Evolutionary conservation across 78 protist genomes (phyloP).

Genomic region (Monocercomonoides exilis): DNA sequence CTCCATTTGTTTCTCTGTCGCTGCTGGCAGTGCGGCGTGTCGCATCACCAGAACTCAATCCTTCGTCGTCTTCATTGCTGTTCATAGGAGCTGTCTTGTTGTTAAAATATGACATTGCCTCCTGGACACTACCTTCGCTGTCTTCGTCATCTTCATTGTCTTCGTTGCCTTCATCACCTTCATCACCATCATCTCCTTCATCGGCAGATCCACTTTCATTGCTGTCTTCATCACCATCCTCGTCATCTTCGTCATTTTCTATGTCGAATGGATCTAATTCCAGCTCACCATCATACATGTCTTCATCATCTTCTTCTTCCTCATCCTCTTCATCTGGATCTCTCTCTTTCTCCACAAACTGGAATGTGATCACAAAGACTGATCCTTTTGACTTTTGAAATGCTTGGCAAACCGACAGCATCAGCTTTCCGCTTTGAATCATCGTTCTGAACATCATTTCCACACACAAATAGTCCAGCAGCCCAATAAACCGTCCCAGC

Average conservation of each 20-base stretch:
- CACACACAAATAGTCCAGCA: neutral
- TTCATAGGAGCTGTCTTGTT: too few relatives aligned
- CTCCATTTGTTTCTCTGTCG: too few relatives aligned
- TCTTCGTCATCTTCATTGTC: neutral
- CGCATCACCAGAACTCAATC: too few relatives aligned
- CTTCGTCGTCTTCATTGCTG: too few relatives aligned
- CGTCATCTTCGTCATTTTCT: neutral
- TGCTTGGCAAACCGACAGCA: neutral
- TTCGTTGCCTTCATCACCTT: neutral
- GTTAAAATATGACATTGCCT: too few relatives aligned
- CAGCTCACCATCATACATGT: neutral
- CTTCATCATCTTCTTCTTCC: neutral
- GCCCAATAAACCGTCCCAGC: neutral
- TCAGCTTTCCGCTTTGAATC: neutral
- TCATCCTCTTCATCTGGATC: neutral
- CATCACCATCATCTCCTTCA: neutral
- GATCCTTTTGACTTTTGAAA: neutral
- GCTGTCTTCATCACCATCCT: neutral
- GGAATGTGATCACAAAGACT: neutral
- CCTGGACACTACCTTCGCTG: neutral
- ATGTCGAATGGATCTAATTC: too few relatives aligned
- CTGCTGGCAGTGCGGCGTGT: too few relatives aligned
- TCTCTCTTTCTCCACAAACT: neutral
- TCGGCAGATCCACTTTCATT: neutral
- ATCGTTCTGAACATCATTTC: neutral